Evolutionary conservation across 2,329 filamentous ascomycete genomes (phyloP), one percentile per base, ranked within the genome.

Genomic region (Talaromyces sp.): DNA sequence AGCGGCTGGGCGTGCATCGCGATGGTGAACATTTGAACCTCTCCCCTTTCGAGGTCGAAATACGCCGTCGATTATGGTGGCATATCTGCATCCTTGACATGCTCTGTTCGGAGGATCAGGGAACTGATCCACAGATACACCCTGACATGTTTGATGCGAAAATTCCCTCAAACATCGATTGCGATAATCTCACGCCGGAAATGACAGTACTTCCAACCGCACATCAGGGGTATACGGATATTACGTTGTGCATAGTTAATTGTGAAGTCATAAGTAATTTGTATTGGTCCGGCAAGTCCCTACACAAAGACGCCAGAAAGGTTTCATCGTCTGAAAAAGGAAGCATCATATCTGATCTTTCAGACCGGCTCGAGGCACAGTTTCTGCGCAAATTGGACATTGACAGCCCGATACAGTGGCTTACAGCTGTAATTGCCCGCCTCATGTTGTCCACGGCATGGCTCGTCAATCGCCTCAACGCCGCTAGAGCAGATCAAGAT

Each of bases 361-460:
- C 74, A 60, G 70, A 73, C 3, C 62, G 65, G n/a, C 65, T 72
- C 9, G 66, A 73, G n/a, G 59, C 64, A 5, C 45, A 65, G n/a
- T 72, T 70, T 37, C 54, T 73, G n/a, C 39, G 65, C 3, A 74
- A 82, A 59, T 76, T 79, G 39, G 69, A 79, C 33, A 71, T 78
- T 27, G 70, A 62, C 16, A 76, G 81, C 61, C 76, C 81, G 0
- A 73, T 89, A 1, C 86, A 85, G 67, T 89, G 87, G 86, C 81
- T 89, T 24, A 85, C 83, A 0, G 85, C 85, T 6, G 86, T 87
- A 37, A 82, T 89, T 16, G 82, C 85, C 1, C 84, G 87, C 4
- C 79, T 91, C n/a, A 85, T 90, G 68, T 84, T 90, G 78, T 85
- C 86, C 64, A 91, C 90, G 74, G 87, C 90, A 81, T 89, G 86